Base-by-base conservation (phyloP, 495 filamentous ascomycete species). In the Bryoglossum gracile region DNA sequence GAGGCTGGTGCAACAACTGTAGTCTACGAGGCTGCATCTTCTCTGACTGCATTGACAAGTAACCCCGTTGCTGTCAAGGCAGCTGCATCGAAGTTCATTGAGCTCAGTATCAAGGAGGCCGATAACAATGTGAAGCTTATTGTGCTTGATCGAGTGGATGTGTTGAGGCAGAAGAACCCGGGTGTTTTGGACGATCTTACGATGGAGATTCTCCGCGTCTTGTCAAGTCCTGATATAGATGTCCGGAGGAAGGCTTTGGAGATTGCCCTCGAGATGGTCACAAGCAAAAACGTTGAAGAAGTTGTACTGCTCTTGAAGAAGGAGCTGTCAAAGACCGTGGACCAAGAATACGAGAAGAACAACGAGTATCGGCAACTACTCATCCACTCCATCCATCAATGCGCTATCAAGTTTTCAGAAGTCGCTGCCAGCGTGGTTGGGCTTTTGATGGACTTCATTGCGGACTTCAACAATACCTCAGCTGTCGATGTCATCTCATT, bases 41-140 rank as follows among this genome's bases (percentile, higher is more conserved):
- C 89, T n/a, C 72, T 97, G 46, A 97, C 91, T 16, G 80, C 89
- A 5, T 76, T 99, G 17, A 96, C 94, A 13, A 94, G 78, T 65
- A 99, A 97, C 67, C 91, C 94, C 8, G 92, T 97, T 32, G 94
- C 91, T 32, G 91, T 99, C 37, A 99, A 97, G 66, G 94, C 94
- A 33, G 91, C 94, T 13, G 94, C 94, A 3, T 75, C 76, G 40
- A 99, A 99, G 63, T 91, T 97, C 64, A 94, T 95, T 47, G 94
- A 99, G 62, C 80, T 99, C 1, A 85, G 84, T 54, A 96, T 98
- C 60, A 91, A 90, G 67, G 92, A 96, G 66, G 84, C 92, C 3
- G 92, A 98, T 62, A 98, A 98, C 72, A 98, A 98, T 60, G 94
- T 98, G 48, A 98, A 97, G 69, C 82, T 97, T 23, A 97, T 98